Evolutionary conservation across 257 asterid species (phyloP).

Genomic region (Petrea volubilis): DNA sequence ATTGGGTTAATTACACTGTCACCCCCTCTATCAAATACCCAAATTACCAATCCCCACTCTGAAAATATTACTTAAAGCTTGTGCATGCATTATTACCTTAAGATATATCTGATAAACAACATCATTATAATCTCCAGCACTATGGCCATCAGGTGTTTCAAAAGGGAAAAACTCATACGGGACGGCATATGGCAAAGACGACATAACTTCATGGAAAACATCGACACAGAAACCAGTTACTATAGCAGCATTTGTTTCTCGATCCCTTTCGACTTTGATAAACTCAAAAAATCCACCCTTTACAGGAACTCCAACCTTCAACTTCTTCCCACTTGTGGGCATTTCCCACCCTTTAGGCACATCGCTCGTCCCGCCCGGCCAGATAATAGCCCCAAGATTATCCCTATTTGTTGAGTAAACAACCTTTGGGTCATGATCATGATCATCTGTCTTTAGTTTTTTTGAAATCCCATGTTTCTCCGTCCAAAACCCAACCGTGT

Average conservation of each 20-base stretch:
- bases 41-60: background rate
- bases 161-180: slow-evolving; percentile 33
- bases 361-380: slow-evolving; percentile 42
- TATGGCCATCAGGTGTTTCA: background rate
- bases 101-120: slow-evolving; percentile 30
- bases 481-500: slow-evolving; percentile 48
- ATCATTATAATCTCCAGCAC: slow-evolving; percentile 32
- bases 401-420: slow-evolving; percentile 24
- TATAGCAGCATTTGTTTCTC: slow-evolving; percentile 22
- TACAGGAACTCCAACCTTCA: slow-evolving; percentile 43
- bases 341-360: slow-evolving; percentile 48
- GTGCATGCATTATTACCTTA: slow-evolving; percentile 27
- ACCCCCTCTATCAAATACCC: too few species aligned
- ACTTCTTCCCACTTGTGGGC: slow-evolving; percentile 37
- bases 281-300: slow-evolving; percentile 40
- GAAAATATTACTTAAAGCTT: background rate
- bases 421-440: background rate
- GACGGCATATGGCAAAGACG: slow-evolving; percentile 37
- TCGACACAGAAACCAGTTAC: slow-evolving; percentile 47
- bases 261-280: slow-evolving; percentile 30
- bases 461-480: slow-evolving; percentile 31
- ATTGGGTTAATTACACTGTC: too few species aligned
- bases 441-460: slow-evolving; percentile 1
- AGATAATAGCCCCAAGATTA: slow-evolving; percentile 31
- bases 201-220: slow-evolving; percentile 41